Evolutionary conservation across 1,284 basidiomycete species (phyloP), one percentile per base, ranked within the genome.

Genomic region (Athelia psychrophila): DNA sequence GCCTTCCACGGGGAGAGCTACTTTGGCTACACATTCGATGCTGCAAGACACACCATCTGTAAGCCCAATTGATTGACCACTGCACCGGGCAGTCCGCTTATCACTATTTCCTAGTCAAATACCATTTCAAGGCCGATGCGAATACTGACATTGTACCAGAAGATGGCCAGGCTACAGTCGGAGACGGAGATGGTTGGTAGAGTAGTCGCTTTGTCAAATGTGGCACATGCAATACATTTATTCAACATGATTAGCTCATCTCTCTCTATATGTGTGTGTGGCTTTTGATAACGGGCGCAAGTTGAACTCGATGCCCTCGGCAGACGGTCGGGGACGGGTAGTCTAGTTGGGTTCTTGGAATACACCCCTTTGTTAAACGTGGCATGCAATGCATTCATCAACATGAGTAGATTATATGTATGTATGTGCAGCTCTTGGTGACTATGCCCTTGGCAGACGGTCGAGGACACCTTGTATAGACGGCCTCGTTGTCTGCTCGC

Each of bases 381-480:
- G n/a, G n/a, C n/a, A n/a, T n/a, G n/a, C n/a, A n/a, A n/a, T n/a
- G n/a, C n/a, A n/a, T n/a, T n/a, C n/a, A n/a, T n/a, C n/a, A n/a
- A n/a, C n/a, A n/a, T n/a, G n/a, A n/a, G n/a, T n/a, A n/a, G n/a
- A n/a, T n/a, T n/a, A n/a, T n/a, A n/a, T n/a, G n/a, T n/a, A n/a
- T n/a, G n/a, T n/a, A n/a, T n/a, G n/a, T n/a, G n/a, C n/a, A n/a
- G n/a, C n/a, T n/a, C n/a, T n/a, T n/a, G n/a, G n/a, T n/a, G n/a
- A n/a, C n/a, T n/a, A n/a, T n/a, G n/a, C n/a, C n/a, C n/a, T 30
- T 13, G 27, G 27, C 27, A 30, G 13, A 9, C 38, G 38, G n/a
- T 9, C n/a, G 19, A 75, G 57, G 10, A 80, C 61, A 22, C 72
- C 58, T n/a, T 66, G 58, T 48, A 83, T 77, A 0, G 62, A 64